Evolutionary conservation across 768 basidiomycete species (phyloP).

Genomic region (Mycena filopes): DNA sequence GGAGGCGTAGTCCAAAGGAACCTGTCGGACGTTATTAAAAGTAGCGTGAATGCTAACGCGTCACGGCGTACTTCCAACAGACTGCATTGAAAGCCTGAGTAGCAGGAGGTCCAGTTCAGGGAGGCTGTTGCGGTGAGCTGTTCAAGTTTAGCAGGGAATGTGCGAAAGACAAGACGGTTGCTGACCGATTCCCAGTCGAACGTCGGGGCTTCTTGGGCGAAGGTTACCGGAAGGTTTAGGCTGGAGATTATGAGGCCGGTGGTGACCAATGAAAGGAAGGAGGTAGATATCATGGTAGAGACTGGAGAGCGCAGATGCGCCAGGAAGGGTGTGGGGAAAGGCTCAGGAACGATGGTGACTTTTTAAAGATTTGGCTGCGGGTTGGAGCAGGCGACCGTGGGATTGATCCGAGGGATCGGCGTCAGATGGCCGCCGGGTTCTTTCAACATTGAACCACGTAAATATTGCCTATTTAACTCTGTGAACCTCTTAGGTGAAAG

Average conservation of each 20-base stretch:
- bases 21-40: background rate
- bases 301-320: too few relatives aligned
- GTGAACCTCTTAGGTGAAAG: too few relatives aligned
- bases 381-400: too few relatives aligned
- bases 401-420: too few relatives aligned
- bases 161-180: background rate
- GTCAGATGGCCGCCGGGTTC: too few relatives aligned
- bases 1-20: constrained; percentile 15
- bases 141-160: background rate
- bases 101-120: constrained; percentile 17
- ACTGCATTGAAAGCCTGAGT: constrained; percentile 15
- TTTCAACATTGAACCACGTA: too few relatives aligned
- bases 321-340: too few relatives aligned
- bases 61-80: background rate
- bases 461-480: too few relatives aligned
- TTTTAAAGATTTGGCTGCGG: too few relatives aligned
- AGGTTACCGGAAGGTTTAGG: background rate
- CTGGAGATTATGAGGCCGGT: background rate
- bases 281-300: background rate
- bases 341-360: too few relatives aligned
- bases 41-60: too few relatives aligned
- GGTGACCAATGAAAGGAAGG: background rate
- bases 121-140: constrained; percentile 1
- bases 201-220: background rate
- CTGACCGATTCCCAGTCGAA: constrained; percentile 16